A percentile compares a stretch with the other conserved stretches of the same genome.
Evolutionary conservation across 73 alveolate genomes (phyloP).

Genomic region (Loxodes magnus): DNA sequence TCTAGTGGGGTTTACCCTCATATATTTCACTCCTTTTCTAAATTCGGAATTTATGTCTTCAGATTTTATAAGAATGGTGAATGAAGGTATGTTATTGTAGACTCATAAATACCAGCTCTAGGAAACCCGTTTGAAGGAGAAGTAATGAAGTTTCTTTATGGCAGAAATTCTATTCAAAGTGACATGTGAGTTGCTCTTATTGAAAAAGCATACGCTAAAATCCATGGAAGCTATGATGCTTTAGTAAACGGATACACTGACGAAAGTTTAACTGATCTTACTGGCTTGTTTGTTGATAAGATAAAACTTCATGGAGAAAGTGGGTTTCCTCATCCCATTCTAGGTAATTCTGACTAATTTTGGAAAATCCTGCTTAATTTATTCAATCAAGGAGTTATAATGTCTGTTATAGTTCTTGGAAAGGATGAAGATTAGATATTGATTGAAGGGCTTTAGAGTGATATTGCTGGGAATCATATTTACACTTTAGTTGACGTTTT

Average conservation of each 20-base stretch:
- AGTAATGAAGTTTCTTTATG: slow-evolving; percentile 59
- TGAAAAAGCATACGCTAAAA: slow-evolving; percentile 97
- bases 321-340: too few species aligned
- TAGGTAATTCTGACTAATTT: too few species aligned
- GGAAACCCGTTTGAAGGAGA: slow-evolving; percentile 47
- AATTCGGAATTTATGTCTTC: slow-evolving; percentile 81
- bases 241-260: slow-evolving; percentile 90
- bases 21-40: slow-evolving; percentile 75
- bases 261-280: slow-evolving; percentile 89
- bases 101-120: slow-evolving; percentile 68
- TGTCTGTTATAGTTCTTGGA: too few species aligned
- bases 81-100: slow-evolving; percentile 87
- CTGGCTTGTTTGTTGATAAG: slow-evolving; percentile 91
- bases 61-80: slow-evolving; percentile 82
- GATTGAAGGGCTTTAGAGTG: too few species aligned
- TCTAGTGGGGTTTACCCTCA: slow-evolving; percentile 98
- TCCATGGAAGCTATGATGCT: slow-evolving; percentile 84
- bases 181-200: slow-evolving; percentile 95
- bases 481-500: slow-evolving; percentile 87
- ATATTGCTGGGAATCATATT: too few species aligned
- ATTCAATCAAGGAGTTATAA: too few species aligned
- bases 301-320: too few species aligned
- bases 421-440: too few species aligned
- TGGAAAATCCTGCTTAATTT: too few species aligned
- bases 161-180: slow-evolving; percentile 56